These are phyloP conservation scores for Mucuna pruriens DNA, from an alignment of 306 rosid genomes.

Conservation along the genomic window DNA sequence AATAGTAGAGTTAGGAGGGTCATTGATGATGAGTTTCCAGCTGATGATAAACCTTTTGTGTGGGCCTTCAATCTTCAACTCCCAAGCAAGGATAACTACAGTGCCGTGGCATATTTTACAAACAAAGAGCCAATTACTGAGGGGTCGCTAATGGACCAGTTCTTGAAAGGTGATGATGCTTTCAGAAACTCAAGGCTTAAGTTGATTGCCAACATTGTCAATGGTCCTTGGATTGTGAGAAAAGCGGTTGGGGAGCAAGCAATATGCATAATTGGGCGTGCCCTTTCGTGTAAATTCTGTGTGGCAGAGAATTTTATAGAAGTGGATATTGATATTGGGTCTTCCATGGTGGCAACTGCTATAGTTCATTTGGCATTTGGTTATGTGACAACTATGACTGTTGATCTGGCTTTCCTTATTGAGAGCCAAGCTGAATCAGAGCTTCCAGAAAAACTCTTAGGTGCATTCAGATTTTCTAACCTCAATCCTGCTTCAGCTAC, in stretches of 20 bases:
- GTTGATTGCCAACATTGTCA: conserved; percentile 80
- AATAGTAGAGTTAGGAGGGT: conserved; percentile 63
- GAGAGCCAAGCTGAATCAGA: conserved; percentile 78
- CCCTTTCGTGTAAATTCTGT: conserved; percentile 67
- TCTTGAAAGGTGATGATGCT: conserved; percentile 74
- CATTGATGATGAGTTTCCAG: conserved; percentile 64
- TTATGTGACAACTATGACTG: conserved; percentile 52
- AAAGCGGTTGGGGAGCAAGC: conserved; percentile 5
- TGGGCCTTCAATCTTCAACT: conserved; percentile 82
- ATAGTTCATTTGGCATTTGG: conserved; percentile 87
- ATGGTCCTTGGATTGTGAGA: conserved; percentile 25
- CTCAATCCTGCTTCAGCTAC: conserved; percentile 76
- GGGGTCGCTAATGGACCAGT: conserved; percentile 70
- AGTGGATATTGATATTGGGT: conserved; percentile 47
- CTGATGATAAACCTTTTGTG: conserved; percentile 70
- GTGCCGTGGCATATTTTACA: conserved; percentile 73
- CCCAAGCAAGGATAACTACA: conserved; percentile 52
- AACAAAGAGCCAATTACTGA: conserved; percentile 52
- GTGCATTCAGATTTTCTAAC: conserved; percentile 76
- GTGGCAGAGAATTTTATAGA: conserved; percentile 41
- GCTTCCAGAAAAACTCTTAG: conserved; percentile 80
- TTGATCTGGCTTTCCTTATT: conserved; percentile 61
- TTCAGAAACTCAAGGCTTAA: conserved; percentile 84
- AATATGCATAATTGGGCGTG: conserved; percentile 77
- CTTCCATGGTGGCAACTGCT: conserved; percentile 89